Conservation (phyloP, 805 yeast species). For the Candida pini region DNA sequence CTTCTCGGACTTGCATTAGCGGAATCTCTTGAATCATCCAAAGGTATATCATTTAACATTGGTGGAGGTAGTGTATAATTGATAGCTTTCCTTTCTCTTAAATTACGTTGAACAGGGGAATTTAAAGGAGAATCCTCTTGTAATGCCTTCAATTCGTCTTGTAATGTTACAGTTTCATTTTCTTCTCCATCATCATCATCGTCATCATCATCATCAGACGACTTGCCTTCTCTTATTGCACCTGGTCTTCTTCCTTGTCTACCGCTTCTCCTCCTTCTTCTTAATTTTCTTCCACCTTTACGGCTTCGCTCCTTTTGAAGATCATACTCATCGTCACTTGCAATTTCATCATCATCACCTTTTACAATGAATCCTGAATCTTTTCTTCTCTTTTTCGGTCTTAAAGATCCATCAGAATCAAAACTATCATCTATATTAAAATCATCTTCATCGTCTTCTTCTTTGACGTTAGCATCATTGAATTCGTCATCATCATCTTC, state of each 20-base stretch:
- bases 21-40: constrained; percentile 11
- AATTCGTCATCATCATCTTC: constrained; percentile 27
- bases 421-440: constrained; percentile 15
- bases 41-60: constrained; percentile 38
- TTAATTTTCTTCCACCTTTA: constrained; percentile 7
- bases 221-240: not conserved
- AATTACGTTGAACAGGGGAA: constrained; percentile 41
- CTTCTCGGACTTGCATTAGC: constrained; percentile 27
- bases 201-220: constrained; percentile 6
- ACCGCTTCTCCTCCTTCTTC: constrained; percentile 5
- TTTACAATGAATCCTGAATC: constrained; percentile 21
- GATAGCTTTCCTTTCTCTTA: constrained; percentile 65
- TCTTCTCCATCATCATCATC: constrained; percentile 9
- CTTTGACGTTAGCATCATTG: constrained; percentile 11
- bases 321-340: constrained; percentile 16
- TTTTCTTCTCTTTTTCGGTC: constrained; percentile 14
- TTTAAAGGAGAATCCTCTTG: constrained; percentile 52
- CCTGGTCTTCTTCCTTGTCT: not conserved
- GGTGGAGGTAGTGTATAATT: constrained; percentile 87
- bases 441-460: constrained; percentile 20
- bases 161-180: constrained; percentile 34
- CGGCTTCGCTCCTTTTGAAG: constrained; percentile 2
- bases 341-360: constrained; percentile 22
- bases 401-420: constrained; percentile 17
- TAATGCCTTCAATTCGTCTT: constrained; percentile 62